Base-by-base conservation (phyloP, 257 asterid species). In the Catharanthus roseus region DNA sequence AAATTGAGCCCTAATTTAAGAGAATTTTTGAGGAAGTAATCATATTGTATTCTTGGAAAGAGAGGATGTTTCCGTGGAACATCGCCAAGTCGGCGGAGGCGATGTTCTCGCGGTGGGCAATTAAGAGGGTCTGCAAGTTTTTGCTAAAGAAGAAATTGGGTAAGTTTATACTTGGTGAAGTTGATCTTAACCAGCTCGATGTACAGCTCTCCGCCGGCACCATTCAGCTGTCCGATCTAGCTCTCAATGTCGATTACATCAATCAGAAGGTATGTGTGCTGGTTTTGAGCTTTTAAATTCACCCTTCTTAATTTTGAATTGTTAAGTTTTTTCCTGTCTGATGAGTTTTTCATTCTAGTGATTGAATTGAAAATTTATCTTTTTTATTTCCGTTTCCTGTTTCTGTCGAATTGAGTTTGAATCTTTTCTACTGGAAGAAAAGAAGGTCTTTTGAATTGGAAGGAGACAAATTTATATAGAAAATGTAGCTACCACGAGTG, bases 21-120 rank as follows among this genome's bases (percentile, higher is more conserved):
- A 16, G n/a, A 51, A 38, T 3, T 10, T 8, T 55, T 21, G 41
- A 51, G 18, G 34, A 54, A 23, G 21, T 55, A 10, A 56, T 56
- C 6, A 0, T 8, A 7, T 73, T 70, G 70, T 69, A n/a, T 72
- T 13, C 65, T 45, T 47, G 41, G 3, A 11, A 2, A 38, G 71
- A 75, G 74, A 75, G 45, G 81, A 95, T 95, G 99, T 91, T 93
- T 80, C 78, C 91, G 45, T 93, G 97, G 97, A 83, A 81, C 75
- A 82, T 93, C 68, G 81, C 99, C 54, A 91, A 88, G 85, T 88
- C 96, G 79, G 97, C 99, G 45, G 97, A 95, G 88, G 91, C 95
- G 84, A 82, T 88, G 97, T 87, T 95, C 85, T 89, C 97, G 54
- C 99, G 97, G 67, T 95, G 97, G 99, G 99, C 99, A 41, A 78